Conservation (phyloP, 2,329 filamentous ascomycete genomes). For the Trichoderma cornu-damae region DNA sequence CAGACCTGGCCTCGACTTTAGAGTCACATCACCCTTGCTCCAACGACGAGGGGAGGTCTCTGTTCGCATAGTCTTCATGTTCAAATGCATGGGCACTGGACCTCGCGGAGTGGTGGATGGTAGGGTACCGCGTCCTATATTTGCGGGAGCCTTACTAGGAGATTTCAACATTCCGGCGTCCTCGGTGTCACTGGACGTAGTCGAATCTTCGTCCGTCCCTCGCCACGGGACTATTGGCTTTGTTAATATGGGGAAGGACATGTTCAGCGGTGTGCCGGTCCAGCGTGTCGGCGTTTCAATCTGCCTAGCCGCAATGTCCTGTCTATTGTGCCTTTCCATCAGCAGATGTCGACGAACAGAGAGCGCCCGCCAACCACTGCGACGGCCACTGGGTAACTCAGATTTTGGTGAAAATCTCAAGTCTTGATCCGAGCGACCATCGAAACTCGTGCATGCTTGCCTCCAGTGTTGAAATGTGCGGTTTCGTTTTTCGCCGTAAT, state of each 20-base stretch:
- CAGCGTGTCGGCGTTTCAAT: conserved; percentile 44
- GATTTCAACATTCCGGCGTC: background rate
- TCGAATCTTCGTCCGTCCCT: conserved; percentile 29
- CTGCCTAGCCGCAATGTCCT: conserved; percentile 23
- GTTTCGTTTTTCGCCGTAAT: conserved; percentile 31
- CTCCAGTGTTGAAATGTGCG: conserved; percentile 33
- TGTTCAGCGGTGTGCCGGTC: conserved; percentile 39
- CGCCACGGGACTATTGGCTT: conserved; percentile 30
- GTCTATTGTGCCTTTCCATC: conserved; percentile 23
- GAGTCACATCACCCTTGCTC: background rate
- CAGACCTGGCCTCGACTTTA: background rate
- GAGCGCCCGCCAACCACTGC: conserved; percentile 27
- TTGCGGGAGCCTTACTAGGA: conserved; percentile 12
- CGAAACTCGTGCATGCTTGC: conserved; percentile 21
- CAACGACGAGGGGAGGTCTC: background rate
- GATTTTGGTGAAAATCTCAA: conserved; percentile 6
- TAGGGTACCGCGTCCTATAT: background rate
- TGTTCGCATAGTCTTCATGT: background rate
- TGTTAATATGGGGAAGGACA: conserved; percentile 29
- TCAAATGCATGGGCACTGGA: conserved; percentile 21
- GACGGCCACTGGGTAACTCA: conserved; percentile 19
- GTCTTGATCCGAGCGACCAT: conserved; percentile 10
- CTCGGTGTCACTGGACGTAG: conserved; percentile 17
- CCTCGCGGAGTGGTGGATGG: conserved; percentile 25
- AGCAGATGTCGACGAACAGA: conserved; percentile 25